These are phyloP conservation scores for Aspergillus sp. DNA, from an alignment of 2,329 filamentous ascomycete genomes.

Conservation along the genomic window DNA sequence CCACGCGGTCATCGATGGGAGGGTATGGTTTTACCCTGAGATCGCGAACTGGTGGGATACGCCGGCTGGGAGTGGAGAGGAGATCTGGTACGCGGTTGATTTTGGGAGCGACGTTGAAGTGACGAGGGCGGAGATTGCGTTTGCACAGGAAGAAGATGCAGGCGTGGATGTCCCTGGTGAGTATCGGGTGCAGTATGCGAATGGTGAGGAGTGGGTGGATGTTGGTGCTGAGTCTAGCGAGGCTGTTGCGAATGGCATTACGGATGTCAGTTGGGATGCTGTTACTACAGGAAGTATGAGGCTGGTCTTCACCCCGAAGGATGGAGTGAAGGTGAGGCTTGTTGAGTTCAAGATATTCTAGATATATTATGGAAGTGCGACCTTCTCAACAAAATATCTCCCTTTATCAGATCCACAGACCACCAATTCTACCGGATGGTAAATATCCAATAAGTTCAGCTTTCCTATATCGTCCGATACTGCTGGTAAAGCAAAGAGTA, in stretches of 20 bases:
- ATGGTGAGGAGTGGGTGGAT: conserved; percentile 12
- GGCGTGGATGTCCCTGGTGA: conserved; percentile 13
- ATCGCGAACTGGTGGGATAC: conserved; percentile 24
- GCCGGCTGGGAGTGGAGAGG: conserved; percentile 17
- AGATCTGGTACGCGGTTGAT: conserved; percentile 21
- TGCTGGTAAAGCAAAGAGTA: conserved; percentile 9
- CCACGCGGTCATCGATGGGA: conserved; percentile 20
- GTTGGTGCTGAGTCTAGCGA: conserved; percentile 9
- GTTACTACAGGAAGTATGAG: conserved; percentile 9
- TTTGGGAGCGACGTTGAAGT: conserved; percentile 7
- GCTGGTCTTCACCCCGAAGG: conserved; percentile 14
- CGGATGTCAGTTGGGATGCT: conserved; percentile 13
- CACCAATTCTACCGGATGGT: conserved; percentile 5
- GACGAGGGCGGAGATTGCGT: conserved; percentile 18
- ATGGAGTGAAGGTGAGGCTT: conserved; percentile 15
- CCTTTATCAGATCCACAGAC: conserved; percentile 5
- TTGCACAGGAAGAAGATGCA: conserved; percentile 16
- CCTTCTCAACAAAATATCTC: neutral
- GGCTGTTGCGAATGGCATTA: conserved; percentile 20
- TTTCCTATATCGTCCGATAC: conserved; percentile 14
- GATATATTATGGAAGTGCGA: neutral
- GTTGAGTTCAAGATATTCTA: conserved; percentile 20
- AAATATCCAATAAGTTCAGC: conserved; percentile 12
- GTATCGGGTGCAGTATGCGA: conserved; percentile 14
- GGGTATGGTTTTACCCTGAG: conserved; percentile 21